Evolutionary conservation across 306 rosid genomes (phyloP).

Genomic region (Sphenostylis stenocarpa): DNA sequence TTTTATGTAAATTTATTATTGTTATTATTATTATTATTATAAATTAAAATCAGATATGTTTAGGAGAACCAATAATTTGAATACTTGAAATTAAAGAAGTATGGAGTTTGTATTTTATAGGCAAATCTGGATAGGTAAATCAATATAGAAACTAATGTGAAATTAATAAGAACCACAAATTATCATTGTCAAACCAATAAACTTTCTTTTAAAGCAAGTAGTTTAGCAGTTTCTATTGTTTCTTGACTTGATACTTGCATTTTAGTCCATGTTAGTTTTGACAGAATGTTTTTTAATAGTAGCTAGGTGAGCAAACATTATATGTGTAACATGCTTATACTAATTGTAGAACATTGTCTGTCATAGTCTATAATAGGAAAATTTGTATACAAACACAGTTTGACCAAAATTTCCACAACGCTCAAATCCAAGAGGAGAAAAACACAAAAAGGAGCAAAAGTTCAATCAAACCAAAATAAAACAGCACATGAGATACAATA

Average conservation of each 20-base stretch:
- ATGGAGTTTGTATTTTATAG: not conserved
- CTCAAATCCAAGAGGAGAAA: not conserved
- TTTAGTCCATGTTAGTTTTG: slow-evolving; percentile 7
- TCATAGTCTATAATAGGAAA: not conserved
- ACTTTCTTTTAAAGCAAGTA: slow-evolving; percentile 75
- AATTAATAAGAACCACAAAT: not conserved
- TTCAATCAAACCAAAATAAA: not conserved
- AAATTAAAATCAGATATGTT: too few species aligned
- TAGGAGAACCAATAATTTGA: not conserved
- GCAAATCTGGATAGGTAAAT: too few species aligned
- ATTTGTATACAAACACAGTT: not conserved
- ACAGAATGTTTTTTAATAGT: not conserved
- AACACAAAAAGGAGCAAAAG: not conserved
- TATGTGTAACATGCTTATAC: not conserved
- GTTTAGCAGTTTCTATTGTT: slow-evolving; percentile 65
- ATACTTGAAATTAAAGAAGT: not conserved
- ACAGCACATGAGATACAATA: not conserved
- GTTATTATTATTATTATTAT: too few species aligned
- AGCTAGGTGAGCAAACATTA: not conserved
- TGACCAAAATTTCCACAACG: too few species aligned
- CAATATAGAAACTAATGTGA: not conserved
- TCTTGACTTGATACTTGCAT: slow-evolving; percentile 63
- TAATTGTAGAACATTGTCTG: not conserved
- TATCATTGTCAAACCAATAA: slow-evolving; percentile 52
- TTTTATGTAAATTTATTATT: too few species aligned